Conservation (phyloP, 2,329 filamentous ascomycete genomes). For the Coniochaeta sp. region DNA sequence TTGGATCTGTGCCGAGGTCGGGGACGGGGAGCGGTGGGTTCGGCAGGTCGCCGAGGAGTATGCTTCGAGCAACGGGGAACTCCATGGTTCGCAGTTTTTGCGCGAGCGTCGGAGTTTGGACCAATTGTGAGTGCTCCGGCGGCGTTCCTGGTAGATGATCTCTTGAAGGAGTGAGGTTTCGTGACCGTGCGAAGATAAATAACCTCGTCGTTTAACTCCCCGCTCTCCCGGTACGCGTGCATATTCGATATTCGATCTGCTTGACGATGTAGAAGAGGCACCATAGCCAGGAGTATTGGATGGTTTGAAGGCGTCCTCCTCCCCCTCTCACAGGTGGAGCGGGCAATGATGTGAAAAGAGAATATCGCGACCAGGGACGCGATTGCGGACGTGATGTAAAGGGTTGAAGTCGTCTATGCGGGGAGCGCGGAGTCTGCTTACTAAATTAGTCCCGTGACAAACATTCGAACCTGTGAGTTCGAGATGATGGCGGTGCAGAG, state of each 20-base stretch:
- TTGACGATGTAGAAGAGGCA: background rate
- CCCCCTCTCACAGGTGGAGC: background rate
- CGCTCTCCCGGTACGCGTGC: background rate
- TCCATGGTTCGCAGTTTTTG: background rate
- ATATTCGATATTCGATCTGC: background rate
- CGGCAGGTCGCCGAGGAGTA: background rate
- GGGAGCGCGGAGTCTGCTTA: too few species aligned
- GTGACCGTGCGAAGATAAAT: background rate
- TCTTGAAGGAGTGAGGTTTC: background rate
- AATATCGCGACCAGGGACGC: background rate
- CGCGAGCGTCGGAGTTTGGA: background rate
- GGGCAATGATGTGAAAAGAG: background rate
- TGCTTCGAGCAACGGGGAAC: background rate
- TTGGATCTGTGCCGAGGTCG: background rate
- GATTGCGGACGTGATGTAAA: background rate
- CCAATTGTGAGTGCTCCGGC: background rate
- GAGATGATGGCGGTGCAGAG: too few species aligned
- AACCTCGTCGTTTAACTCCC: background rate
- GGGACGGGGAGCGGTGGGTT: background rate
- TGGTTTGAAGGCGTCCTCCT: background rate
- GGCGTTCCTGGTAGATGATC: background rate
- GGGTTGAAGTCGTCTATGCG: too few species aligned
- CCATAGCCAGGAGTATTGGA: background rate
- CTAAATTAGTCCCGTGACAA: too few species aligned
- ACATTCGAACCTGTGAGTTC: too few species aligned